phyloP scores from a whole-genome alignment of 164 flowering plant genomes.

The Piper longum region DNA sequence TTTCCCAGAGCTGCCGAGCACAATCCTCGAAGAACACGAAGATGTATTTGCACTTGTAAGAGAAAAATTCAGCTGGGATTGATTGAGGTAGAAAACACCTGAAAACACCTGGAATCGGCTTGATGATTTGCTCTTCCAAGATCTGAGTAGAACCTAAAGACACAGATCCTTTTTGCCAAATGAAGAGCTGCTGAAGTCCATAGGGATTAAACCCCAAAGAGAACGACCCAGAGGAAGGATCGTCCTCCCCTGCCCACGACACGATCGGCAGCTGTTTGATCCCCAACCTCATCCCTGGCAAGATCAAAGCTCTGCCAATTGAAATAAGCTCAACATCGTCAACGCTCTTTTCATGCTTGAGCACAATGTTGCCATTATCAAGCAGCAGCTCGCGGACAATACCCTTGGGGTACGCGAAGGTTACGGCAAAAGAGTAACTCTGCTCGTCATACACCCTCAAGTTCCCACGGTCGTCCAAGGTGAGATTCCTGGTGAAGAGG shows the following conservation, averaged over 20 bases:
- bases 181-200: constrained; percentile 1
- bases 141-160: constrained; percentile 10
- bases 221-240: constrained; percentile 10
- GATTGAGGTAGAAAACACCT: not conserved
- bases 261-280: not conserved
- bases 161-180: not conserved
- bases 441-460: not conserved
- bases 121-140: constrained; percentile 7
- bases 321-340: too few species aligned
- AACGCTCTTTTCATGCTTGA: not conserved
- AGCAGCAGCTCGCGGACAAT: not conserved
- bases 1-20: not conserved
- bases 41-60: not conserved
- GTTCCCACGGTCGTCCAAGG: not conserved
- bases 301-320: constrained; percentile 18
- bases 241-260: constrained; percentile 5
- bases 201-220: not conserved
- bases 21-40: not conserved
- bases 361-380: not conserved
- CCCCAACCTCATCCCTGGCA: constrained; percentile 7
- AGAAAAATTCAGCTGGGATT: not conserved
- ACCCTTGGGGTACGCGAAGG: not conserved
- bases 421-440: not conserved
- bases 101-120: not conserved
- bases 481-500: constrained; percentile 7